Evolutionary conservation across 495 filamentous ascomycete genomes (phyloP).

Genomic region (Aspergillus olivimuriae): DNA sequence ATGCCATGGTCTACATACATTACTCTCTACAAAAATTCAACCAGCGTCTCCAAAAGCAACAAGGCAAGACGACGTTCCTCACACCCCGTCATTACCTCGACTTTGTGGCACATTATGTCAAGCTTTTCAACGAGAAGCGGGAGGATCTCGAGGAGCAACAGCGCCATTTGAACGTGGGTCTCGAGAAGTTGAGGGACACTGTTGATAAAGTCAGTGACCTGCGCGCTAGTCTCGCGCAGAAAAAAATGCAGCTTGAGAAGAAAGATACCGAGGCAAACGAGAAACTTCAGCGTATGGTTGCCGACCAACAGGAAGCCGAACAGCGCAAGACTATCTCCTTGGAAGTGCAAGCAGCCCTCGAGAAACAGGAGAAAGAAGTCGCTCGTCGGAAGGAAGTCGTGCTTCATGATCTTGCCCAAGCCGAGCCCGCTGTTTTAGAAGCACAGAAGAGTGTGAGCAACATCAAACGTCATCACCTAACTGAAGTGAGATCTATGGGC

Average conservation of each 20-base stretch:
- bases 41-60: conserved; percentile 78
- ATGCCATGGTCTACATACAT: conserved; percentile 98
- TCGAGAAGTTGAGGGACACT: conserved; percentile 96
- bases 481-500: conserved; percentile 94
- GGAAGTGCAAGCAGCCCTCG: conserved; percentile 79
- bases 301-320: conserved; percentile 93
- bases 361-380: conserved; percentile 86
- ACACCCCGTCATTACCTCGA: conserved; percentile 97
- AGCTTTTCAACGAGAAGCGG: conserved; percentile 94
- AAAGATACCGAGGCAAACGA: conserved; percentile 96
- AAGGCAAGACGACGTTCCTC: conserved; percentile 82
- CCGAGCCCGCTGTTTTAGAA: conserved; percentile 88
- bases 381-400: conserved; percentile 78
- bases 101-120: conserved; percentile 97
- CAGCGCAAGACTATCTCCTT: conserved; percentile 80
- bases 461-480: conserved; percentile 95
- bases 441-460: conserved; percentile 93
- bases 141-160: conserved; percentile 98
- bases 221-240: conserved; percentile 80
- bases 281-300: conserved; percentile 93
- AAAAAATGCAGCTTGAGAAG: conserved; percentile 84
- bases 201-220: conserved; percentile 96
- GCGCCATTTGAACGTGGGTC: conserved; percentile 91
- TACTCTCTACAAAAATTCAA: conserved; percentile 91
- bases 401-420: conserved; percentile 76